Conservation (phyloP, 345 rosid species). For the Dipteronia sinensis region DNA sequence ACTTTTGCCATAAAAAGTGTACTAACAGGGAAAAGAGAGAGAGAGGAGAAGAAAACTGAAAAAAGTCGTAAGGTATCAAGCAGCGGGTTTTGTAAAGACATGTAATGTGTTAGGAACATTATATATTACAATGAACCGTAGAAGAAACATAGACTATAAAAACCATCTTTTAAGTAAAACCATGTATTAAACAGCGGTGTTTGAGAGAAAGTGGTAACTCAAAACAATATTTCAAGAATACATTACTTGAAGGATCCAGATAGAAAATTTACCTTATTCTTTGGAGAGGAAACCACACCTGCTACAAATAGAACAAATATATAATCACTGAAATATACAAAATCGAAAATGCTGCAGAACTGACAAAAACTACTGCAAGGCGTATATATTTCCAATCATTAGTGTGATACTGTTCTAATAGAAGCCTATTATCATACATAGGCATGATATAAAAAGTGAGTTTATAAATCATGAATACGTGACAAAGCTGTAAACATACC, state of each 20-base stretch:
- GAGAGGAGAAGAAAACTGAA: neutral
- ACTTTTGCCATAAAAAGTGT: neutral
- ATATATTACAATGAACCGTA: neutral
- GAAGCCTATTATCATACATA: neutral
- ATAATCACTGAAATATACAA: constrained; percentile 25
- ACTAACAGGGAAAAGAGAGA: neutral
- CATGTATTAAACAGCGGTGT: neutral
- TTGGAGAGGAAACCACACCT: constrained; percentile 51
- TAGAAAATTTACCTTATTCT: constrained; percentile 52
- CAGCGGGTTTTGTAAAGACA: neutral
- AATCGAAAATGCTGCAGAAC: neutral
- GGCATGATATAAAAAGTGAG: neutral
- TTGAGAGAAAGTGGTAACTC: neutral
- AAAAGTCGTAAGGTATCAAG: neutral
- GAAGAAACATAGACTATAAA: constrained; percentile 1
- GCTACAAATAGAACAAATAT: constrained; percentile 31
- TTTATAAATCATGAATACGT: neutral
- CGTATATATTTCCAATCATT: neutral
- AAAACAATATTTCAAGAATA: neutral
- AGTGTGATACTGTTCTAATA: neutral
- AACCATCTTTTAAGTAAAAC: neutral
- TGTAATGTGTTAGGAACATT: neutral
- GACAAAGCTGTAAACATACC: constrained; percentile 38
- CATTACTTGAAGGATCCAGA: neutral
- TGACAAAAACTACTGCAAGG: neutral